Conservation (phyloP, 768 basidiomycete genomes). For the Macrolepiota dolichaula region DNA sequence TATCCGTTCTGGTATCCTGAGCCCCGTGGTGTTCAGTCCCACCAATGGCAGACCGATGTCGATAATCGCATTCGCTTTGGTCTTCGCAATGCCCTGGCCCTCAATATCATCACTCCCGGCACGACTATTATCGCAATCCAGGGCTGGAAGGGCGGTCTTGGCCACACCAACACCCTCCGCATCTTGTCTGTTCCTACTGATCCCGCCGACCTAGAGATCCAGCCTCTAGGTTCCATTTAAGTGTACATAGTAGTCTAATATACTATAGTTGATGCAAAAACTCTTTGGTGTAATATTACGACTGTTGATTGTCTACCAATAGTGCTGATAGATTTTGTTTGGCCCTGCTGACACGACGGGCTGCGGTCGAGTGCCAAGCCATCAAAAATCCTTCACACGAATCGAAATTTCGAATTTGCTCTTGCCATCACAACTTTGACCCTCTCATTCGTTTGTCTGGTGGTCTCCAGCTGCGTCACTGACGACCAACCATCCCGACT, state of each 20-base stretch:
- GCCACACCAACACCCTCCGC: constrained; percentile 90
- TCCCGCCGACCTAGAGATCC: constrained; percentile 70
- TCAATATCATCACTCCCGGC: constrained; percentile 87
- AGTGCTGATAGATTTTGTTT: not conserved
- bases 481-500: not conserved
- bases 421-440: not conserved
- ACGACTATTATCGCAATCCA: constrained; percentile 93
- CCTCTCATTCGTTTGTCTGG: not conserved
- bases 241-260: not conserved
- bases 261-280: not conserved
- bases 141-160: constrained; percentile 99
- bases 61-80: constrained; percentile 91
- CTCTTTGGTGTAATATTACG: not conserved
- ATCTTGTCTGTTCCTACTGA: constrained; percentile 84
- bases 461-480: not conserved
- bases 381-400: constrained; percentile 10
- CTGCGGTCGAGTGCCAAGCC: not conserved
- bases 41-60: constrained; percentile 98
- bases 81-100: constrained; percentile 72
- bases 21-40: constrained; percentile 80
- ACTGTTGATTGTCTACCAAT: not conserved
- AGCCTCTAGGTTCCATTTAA: constrained; percentile 43
- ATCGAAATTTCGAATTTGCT: not conserved
- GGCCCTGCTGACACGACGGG: not conserved
- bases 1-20: constrained; percentile 98